Conservation (phyloP, 1,284 basidiomycete species). For the Butyriboletus appendiculatus region DNA sequence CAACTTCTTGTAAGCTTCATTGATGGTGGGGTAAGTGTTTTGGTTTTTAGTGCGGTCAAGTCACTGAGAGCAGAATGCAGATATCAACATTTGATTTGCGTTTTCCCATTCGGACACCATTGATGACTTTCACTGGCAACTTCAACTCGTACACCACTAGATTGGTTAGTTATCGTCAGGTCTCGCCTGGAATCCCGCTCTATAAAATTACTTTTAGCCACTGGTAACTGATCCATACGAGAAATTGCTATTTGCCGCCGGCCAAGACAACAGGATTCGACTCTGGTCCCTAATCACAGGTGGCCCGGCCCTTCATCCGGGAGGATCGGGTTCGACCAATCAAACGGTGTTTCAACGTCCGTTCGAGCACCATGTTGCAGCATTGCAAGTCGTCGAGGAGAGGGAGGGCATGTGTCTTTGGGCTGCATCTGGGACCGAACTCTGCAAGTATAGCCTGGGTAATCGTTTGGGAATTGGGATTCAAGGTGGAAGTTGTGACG, state of each 20-base stretch:
- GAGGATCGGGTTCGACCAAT: slow-evolving; percentile 1
- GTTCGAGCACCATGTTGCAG: slow-evolving; percentile 43
- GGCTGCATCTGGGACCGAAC: slow-evolving; percentile 41
- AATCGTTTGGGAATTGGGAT: slow-evolving; percentile 22
- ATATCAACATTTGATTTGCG: slow-evolving; percentile 67
- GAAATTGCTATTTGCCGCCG: slow-evolving; percentile 72
- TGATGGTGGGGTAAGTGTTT: slow-evolving; percentile 54
- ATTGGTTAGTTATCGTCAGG: slow-evolving; percentile 44
- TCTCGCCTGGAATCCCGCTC: not conserved
- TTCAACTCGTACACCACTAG: slow-evolving; percentile 50
- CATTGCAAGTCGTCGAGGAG: slow-evolving; percentile 47
- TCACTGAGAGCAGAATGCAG: slow-evolving; percentile 35
- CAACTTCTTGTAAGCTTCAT: slow-evolving; percentile 60
- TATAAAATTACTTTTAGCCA: slow-evolving; percentile 45
- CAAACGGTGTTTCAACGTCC: slow-evolving; percentile 32
- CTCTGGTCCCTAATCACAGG: slow-evolving; percentile 68
- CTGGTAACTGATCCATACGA: slow-evolving; percentile 58
- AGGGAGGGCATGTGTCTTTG: slow-evolving; percentile 41
- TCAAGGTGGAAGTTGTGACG: not conserved
- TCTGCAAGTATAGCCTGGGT: slow-evolving; percentile 47
- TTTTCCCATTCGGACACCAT: slow-evolving; percentile 47
- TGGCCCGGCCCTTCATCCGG: slow-evolving; percentile 35
- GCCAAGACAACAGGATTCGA: slow-evolving; percentile 61
- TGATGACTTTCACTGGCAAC: slow-evolving; percentile 54
- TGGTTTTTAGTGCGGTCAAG: not conserved